Base-by-base conservation (phyloP, 73 alveolate species). In the Paramecium bursaria region DNA sequence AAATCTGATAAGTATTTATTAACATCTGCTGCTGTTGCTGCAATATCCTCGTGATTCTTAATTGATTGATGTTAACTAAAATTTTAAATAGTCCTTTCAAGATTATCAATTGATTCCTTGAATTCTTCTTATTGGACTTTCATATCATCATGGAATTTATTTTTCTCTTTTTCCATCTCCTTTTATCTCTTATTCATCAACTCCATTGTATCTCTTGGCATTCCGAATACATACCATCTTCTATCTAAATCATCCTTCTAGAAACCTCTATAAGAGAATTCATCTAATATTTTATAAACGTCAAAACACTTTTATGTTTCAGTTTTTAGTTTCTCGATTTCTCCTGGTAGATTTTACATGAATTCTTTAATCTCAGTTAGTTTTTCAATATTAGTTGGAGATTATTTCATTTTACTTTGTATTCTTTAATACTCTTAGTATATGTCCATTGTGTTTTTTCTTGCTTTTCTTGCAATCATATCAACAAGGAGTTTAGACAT, bases 141-240 rank as follows among this genome's bases (percentile, higher is more conserved):
- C 98, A 95, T 97, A 60, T 92, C 95, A 87, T 97, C 97, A 1
- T 95, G 92, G 89, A 97, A 94, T 85, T 76, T 92, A 57, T 91
- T 99, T 77, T 96, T 95, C 86, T 95, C 93, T 88, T 97, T 97
- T 52, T 97, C 99, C 52, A 97, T 95, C 75, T 92, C 96, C 49
- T 95, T 91, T 50, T 92, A 50, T 88, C 96, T 97, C 49, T 86
- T 88, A 25, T 96, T 97, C 57, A 94, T 95, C 27, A 93, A 75
- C 48, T 93, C 96, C 48, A 91, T 86, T 35, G 96, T 94, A 74
- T 93, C 94, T 73, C 94, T 93, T 22, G 99, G 99, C 10, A 96
- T 96, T 49, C 99, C 98, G 91, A 91, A 96, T 85, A 96, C 90
- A 75, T 90, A 91, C 99, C 98, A 96, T 88, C 96, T 97, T 76